These are phyloP conservation scores for Dryadomyces quercus-mongolicae DNA, from an alignment of 2,329 filamentous ascomycete species.

Conservation along the genomic window DNA sequence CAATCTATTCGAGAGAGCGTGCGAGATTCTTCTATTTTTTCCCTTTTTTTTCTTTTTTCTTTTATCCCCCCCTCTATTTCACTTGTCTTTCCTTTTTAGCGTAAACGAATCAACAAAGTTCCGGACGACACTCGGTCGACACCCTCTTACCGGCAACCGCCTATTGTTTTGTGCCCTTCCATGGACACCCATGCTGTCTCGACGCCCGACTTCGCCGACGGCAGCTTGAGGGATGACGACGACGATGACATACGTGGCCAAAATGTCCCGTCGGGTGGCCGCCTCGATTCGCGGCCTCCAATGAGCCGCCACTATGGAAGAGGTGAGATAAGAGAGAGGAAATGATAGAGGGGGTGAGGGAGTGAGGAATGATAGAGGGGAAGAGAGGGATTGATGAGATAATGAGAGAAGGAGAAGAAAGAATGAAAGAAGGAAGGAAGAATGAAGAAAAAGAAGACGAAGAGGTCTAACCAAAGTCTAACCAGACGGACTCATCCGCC, in stretches of 20 bases:
- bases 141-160: background rate
- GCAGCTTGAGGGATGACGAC: background rate
- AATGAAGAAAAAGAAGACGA: too few relatives aligned
- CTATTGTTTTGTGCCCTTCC: background rate
- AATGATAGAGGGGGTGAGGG: too few relatives aligned
- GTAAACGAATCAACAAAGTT: too few relatives aligned
- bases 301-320: background rate
- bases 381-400: too few relatives aligned
- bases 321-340: background rate
- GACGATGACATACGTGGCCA: background rate
- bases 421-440: background rate
- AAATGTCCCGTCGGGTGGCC: background rate
- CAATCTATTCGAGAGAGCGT: background rate
- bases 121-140: too few relatives aligned
- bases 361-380: too few relatives aligned
- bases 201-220: background rate
- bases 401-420: background rate
- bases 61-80: background rate
- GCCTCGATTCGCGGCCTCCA: too few relatives aligned
- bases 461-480: too few relatives aligned
- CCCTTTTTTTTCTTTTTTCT: background rate
- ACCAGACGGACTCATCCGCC: too few relatives aligned
- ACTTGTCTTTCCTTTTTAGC: background rate
- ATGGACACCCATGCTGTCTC: background rate
- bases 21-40: background rate